phyloP scores from a whole-genome alignment of 148 eudicot species.

The Rhododendron kiyosumense region DNA sequence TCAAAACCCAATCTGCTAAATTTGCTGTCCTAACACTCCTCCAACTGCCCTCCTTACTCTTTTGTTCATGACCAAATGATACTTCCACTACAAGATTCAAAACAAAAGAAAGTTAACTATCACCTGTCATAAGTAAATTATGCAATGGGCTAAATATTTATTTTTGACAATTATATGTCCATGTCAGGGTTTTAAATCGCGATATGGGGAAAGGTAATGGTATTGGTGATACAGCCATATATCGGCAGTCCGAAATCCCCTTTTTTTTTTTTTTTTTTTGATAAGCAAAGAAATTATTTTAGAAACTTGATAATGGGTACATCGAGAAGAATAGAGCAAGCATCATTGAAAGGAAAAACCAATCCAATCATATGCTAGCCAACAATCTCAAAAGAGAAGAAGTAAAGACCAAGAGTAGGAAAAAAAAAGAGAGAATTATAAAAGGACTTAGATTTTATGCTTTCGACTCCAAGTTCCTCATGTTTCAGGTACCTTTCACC shows the following conservation, averaged over 20 bases:
- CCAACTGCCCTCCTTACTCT: neutral
- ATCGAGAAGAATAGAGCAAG: no score
- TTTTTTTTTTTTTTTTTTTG: no score
- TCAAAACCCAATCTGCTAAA: conserved; percentile 4
- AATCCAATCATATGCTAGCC: no score
- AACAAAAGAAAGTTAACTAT: neutral
- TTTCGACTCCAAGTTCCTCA: conserved; percentile 30
- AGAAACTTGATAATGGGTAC: no score
- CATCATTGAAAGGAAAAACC: no score
- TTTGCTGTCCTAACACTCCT: conserved; percentile 12
- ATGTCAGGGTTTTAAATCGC: neutral
- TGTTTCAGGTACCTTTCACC: conserved; percentile 20
- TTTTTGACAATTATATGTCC: neutral
- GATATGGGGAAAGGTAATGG: neutral
- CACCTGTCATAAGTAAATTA: no score
- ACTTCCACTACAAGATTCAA: neutral
- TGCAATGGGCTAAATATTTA: neutral
- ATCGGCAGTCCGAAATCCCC: no score
- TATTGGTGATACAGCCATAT: no score
- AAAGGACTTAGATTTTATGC: no score
- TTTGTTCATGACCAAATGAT: neutral
- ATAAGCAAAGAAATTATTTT: no score
- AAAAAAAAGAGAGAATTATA: conserved; percentile 26
- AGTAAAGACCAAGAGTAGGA: no score
- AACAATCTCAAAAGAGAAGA: no score